phyloP scores from a whole-genome alignment of 495 filamentous ascomycete genomes.

The Zalerion maritima region DNA sequence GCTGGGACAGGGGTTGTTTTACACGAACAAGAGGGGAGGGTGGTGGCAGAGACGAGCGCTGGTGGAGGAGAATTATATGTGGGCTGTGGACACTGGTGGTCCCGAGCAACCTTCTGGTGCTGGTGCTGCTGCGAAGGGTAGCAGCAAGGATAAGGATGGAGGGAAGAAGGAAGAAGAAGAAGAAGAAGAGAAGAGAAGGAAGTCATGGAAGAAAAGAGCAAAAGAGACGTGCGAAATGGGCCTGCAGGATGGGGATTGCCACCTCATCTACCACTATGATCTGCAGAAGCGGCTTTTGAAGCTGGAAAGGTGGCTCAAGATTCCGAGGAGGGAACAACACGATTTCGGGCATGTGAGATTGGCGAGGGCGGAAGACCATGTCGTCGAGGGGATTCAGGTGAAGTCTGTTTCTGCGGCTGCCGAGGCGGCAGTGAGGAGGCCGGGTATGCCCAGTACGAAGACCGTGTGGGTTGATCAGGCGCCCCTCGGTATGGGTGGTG shows the following conservation, averaged over 20 bases:
- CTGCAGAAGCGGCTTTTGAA: conserved; percentile 85
- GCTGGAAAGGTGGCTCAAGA: conserved; percentile 68
- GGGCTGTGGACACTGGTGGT: conserved; percentile 31
- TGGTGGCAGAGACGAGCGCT: conserved; percentile 97
- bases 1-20: conserved; percentile 69
- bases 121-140: too few relatives aligned
- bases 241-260: conserved; percentile 74
- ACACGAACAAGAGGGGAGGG: conserved; percentile 65
- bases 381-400: conserved; percentile 61
- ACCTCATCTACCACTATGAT: conserved; percentile 86
- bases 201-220: conserved; percentile 69
- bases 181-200: conserved; percentile 49
- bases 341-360: conserved; percentile 81
- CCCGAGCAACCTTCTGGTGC: too few relatives aligned
- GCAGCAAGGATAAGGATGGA: conserved; percentile 31
- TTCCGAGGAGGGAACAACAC: conserved; percentile 79
- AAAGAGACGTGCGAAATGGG: conserved; percentile 75
- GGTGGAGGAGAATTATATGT: conserved; percentile 91
- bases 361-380: conserved; percentile 56
- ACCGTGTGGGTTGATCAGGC: conserved; percentile 77
- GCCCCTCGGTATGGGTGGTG: too few relatives aligned
- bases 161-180: conserved; percentile 1
- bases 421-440: conserved; percentile 18
- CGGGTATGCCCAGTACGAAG: conserved; percentile 43
- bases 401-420: conserved; percentile 35